Evolutionary conservation across 345 rosid genomes (phyloP).

Genomic region (Pelargonium nanum): DNA sequence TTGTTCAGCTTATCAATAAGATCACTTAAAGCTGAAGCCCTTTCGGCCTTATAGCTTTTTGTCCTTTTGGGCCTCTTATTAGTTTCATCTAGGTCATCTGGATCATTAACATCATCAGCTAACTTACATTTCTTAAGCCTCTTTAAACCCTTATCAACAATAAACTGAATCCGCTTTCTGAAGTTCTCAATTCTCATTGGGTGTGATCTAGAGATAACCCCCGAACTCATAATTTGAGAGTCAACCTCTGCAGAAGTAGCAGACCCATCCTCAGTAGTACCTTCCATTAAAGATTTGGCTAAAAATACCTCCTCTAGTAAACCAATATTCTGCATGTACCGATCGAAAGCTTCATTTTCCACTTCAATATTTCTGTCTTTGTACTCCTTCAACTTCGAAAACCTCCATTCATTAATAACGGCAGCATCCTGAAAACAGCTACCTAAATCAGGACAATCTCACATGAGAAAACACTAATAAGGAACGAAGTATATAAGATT

Average conservation of each 20-base stretch:
- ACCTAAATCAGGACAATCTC: conserved; percentile 6
- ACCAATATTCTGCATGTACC: conserved; percentile 60
- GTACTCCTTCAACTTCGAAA: conserved; percentile 68
- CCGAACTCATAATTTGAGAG: conserved; percentile 16
- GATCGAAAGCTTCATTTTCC: conserved; percentile 80
- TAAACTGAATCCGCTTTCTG: conserved; percentile 39
- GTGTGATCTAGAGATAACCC: conserved; percentile 41
- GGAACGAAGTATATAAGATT: not conserved
- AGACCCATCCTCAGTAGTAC: conserved; percentile 19
- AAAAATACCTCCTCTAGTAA: conserved; percentile 73
- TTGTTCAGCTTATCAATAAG: conserved; percentile 63
- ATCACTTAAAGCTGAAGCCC: conserved; percentile 40
- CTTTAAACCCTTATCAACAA: conserved; percentile 51
- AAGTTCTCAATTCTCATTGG: conserved; percentile 38
- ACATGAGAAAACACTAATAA: conserved; percentile 3
- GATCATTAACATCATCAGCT: conserved; percentile 15
- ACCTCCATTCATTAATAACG: conserved; percentile 85
- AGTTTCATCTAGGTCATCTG: conserved; percentile 20
- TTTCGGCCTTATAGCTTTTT: conserved; percentile 31
- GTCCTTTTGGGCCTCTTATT: conserved; percentile 21
- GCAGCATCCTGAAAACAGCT: conserved; percentile 63
- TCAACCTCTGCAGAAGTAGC: conserved; percentile 20
- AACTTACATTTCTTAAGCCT: conserved; percentile 34
- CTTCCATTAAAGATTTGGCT: conserved; percentile 31
- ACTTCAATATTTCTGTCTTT: conserved; percentile 57